Conservation (phyloP, 345 rosid genomes). For the Physaria fendleri region DNA sequence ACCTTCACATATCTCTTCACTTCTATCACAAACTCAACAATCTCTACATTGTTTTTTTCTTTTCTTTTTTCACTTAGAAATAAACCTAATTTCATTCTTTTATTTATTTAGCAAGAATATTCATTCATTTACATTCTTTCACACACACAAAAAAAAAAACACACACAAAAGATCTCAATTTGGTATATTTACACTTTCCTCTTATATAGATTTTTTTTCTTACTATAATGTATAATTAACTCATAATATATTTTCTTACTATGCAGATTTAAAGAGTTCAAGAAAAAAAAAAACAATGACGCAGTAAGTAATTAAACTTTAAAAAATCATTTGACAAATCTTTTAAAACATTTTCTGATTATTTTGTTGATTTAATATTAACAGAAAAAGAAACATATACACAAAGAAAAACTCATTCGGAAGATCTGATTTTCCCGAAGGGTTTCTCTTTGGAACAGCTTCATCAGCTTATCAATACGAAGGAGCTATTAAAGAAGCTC, state of each 20-base stretch:
- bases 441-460: constrained; percentile 38
- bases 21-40: constrained; percentile 23
- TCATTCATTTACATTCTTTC: background rate
- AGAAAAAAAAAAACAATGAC: constrained; percentile 6
- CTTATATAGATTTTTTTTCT: background rate
- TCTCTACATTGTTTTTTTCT: too few species aligned
- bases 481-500: constrained; percentile 26
- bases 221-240: background rate
- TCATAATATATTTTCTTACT: background rate
- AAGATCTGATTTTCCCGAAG: constrained; percentile 18
- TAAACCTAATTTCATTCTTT: background rate
- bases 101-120: background rate
- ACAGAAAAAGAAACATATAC: constrained; percentile 8
- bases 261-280: constrained; percentile 13
- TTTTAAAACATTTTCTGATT: background rate
- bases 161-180: background rate
- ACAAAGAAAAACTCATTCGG: constrained; percentile 18
- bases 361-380: background rate
- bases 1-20: constrained; percentile 1
- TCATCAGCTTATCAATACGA: constrained; percentile 36
- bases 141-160: too few species aligned
- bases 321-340: background rate
- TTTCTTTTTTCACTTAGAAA: too few species aligned
- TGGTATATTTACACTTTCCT: background rate
- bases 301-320: constrained; percentile 18